Evolutionary conservation across 1,139 yeast genomes (phyloP).

Genomic region (Sugiyamaella neomexicana): DNA sequence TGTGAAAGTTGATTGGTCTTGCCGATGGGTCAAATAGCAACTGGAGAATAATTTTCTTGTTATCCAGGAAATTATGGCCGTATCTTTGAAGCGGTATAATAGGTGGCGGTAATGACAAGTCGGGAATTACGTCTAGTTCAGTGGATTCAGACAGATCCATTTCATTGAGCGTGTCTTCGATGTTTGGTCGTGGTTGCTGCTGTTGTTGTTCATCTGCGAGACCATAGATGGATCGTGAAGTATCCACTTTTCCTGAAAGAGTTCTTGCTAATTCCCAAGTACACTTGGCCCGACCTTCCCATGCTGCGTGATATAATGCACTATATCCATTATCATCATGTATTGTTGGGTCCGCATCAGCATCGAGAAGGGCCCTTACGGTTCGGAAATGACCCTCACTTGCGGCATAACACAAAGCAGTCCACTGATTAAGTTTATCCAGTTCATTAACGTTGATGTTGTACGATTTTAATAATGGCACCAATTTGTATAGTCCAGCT

Average conservation of each 20-base stretch:
- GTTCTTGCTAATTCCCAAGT: conserved; percentile 58
- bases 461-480: conserved; percentile 63
- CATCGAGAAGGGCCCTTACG: conserved; percentile 66
- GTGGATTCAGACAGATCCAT: conserved; percentile 32
- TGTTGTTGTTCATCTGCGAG: conserved; percentile 5
- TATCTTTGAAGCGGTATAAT: conserved; percentile 88
- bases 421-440: conserved; percentile 90
- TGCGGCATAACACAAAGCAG: conserved; percentile 89
- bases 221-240: conserved; percentile 24
- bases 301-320: conserved; percentile 85
- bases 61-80: conserved; percentile 93
- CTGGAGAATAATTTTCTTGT: conserved; percentile 74
- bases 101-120: conserved; percentile 90
- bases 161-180: conserved; percentile 28
- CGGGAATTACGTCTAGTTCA: conserved; percentile 77
- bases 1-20: conserved; percentile 39
- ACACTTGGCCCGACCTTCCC: conserved; percentile 87
- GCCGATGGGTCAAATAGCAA: conserved; percentile 62
- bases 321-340: conserved; percentile 83
- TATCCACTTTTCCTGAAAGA: conserved; percentile 23
- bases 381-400: conserved; percentile 78
- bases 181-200: conserved; percentile 8
- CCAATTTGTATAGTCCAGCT: conserved; percentile 70
- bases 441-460: conserved; percentile 79
- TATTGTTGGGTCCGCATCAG: conserved; percentile 69